Evolutionary conservation across 805 yeast genomes (phyloP).

Genomic region (Teunomyces tritomae): DNA sequence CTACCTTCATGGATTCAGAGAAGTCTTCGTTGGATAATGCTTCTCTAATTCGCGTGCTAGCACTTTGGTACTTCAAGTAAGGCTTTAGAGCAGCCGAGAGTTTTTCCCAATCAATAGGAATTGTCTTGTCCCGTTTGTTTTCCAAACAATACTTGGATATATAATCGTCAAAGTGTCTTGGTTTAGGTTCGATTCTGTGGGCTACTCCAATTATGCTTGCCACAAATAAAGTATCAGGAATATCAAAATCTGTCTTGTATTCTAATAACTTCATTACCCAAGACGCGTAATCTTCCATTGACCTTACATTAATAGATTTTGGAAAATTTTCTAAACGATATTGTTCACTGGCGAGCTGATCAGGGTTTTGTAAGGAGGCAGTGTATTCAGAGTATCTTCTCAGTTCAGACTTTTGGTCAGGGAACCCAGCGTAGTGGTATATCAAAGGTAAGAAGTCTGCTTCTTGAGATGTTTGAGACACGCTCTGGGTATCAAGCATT

Average conservation of each 20-base stretch:
- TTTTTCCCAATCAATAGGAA: conserved; percentile 1
- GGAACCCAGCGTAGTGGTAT: conserved; percentile 1
- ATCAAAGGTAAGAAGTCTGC: conserved; percentile 1
- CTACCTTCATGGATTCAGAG: neutral
- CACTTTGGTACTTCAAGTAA: neutral
- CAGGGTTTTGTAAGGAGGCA: neutral
- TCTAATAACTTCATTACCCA: neutral
- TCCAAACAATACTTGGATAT: neutral
- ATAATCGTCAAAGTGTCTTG: neutral
- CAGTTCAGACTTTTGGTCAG: neutral
- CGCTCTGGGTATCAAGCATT: neutral
- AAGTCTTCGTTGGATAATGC: neutral
- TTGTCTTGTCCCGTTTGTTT: neutral
- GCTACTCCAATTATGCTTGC: neutral
- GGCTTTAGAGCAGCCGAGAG: neutral
- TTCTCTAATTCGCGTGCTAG: neutral
- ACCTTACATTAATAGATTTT: neutral
- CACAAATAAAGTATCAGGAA: neutral
- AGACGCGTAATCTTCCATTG: neutral
- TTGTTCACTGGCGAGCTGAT: neutral
- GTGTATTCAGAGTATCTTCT: neutral
- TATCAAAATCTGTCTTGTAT: neutral
- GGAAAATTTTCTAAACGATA: neutral
- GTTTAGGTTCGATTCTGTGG: neutral
- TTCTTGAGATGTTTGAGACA: neutral